These are phyloP conservation scores for Madurella mycetomatis DNA, from an alignment of 2,329 filamentous ascomycete genomes.

Conservation along the genomic window DNA sequence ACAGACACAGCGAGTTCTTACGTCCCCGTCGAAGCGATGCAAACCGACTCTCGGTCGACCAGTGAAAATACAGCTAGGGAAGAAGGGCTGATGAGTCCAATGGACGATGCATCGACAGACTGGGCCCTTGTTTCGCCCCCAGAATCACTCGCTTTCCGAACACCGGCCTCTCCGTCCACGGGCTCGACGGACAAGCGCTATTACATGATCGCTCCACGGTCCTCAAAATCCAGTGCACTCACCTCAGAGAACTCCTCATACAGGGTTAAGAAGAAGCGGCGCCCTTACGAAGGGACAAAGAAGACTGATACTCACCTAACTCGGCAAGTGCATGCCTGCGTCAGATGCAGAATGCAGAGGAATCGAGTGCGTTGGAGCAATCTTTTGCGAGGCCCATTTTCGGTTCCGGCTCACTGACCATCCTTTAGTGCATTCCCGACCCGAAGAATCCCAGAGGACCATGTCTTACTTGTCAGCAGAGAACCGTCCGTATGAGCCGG, in stretches of 20 bases:
- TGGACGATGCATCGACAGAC: conserved; percentile 15
- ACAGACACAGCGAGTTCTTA: conserved; percentile 11
- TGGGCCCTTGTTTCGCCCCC: conserved; percentile 21
- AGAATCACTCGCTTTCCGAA: conserved; percentile 9
- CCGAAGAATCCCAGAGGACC: conserved; percentile 25
- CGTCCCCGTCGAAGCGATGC: conserved; percentile 10
- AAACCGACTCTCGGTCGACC: conserved; percentile 6
- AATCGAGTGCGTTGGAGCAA: conserved; percentile 19
- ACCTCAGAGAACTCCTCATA: conserved; percentile 9
- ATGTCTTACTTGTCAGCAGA: conserved; percentile 26
- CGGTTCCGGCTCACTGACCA: conserved; percentile 8
- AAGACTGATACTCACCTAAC: conserved; percentile 25
- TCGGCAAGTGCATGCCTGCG: conserved; percentile 24
- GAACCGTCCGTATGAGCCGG: conserved; percentile 23
- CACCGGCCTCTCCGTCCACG: conserved; percentile 11
- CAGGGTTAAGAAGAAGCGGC: conserved; percentile 23
- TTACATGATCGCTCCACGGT: conserved; percentile 18
- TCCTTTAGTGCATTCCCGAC: conserved; percentile 25
- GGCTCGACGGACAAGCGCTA: conserved; percentile 17
- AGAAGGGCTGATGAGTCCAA: background rate
- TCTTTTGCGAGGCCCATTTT: background rate
- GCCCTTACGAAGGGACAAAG: conserved; percentile 20
- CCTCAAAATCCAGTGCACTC: conserved; percentile 8
- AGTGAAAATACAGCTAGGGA: conserved; percentile 9
- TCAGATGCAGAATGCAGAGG: conserved; percentile 26